Evolutionary conservation across 2,329 filamentous ascomycete species (phyloP).

Genomic region (Colletotrichum chlorophyti): DNA sequence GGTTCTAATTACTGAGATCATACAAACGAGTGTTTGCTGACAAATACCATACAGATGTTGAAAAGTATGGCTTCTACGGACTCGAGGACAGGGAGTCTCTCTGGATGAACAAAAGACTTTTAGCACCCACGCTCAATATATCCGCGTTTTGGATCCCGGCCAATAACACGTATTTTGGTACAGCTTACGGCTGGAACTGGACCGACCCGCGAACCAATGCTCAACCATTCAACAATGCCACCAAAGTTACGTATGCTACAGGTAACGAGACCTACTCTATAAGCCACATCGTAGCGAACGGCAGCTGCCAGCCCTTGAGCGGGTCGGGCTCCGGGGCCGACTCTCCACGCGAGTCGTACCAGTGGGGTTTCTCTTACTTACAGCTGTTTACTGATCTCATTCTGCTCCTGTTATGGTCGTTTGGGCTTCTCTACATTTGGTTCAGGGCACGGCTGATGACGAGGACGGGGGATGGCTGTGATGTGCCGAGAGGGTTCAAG

Average conservation of each 20-base stretch:
- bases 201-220: slow-evolving; percentile 12
- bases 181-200: background rate
- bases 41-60: slow-evolving; percentile 6
- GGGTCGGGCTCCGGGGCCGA: background rate
- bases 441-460: slow-evolving; percentile 26
- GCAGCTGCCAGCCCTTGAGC: slow-evolving; percentile 31
- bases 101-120: slow-evolving; percentile 8
- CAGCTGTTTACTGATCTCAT: slow-evolving; percentile 30
- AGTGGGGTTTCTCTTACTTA: slow-evolving; percentile 37
- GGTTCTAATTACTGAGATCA: background rate
- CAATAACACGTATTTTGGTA: background rate
- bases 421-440: slow-evolving; percentile 32
- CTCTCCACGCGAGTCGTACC: slow-evolving; percentile 26
- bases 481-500: slow-evolving; percentile 16
- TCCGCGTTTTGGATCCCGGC: background rate
- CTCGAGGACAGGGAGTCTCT: slow-evolving; percentile 18
- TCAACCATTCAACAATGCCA: background rate
- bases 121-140: slow-evolving; percentile 30
- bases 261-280: slow-evolving; percentile 30
- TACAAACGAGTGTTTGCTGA: background rate
- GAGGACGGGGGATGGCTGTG: background rate
- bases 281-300: slow-evolving; percentile 25
- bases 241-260: background rate
- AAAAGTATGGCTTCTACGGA: slow-evolving; percentile 30
- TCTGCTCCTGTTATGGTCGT: slow-evolving; percentile 30